Evolutionary conservation across 2,329 filamentous ascomycete species (phyloP), one percentile per base, ranked within the genome.

Genomic region (Pseudophaeomoniella oleicola): DNA sequence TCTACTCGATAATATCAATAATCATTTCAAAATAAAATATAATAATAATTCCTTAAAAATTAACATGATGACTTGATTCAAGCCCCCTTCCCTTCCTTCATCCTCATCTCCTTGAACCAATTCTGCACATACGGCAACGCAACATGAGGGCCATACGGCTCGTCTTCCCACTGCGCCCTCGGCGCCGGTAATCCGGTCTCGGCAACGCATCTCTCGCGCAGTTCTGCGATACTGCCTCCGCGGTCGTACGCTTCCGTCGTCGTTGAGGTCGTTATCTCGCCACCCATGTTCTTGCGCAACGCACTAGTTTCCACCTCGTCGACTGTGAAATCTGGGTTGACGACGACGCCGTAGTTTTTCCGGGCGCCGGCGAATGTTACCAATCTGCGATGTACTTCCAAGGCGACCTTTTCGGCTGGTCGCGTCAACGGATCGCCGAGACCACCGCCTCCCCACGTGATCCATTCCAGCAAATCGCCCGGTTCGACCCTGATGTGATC

Each of bases 401-500:
- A 45, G 2, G 63, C 62, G 9, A 69, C 64, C 30, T 55, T 58
- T 15, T 56, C 49, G 0, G 59, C 51, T 0, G 64, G 59, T 1
- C 64, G 55, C 0, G 56, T 59, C 4, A 67, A 49, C 0, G 63
- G 58, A 45, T 67, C 63, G 19, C 64, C 65, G 11, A 67, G 55
- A 2, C 64, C 63, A 15, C 63, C 64, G 17, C 62, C 64, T 32
- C 64, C 63, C 64, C 63, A 67, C 3, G 65, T 68, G 19, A 65
- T 55, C 60, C 59, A 67, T 49, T 67, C 63, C 3, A 67, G 58
- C 1, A 66, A 53, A 40, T 69, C 64, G 11, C 58, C 63, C 1
- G 58, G 59, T 19, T 58, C 48, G 2, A 68, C 64, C 12, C 55
- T 54, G 16, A 69, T 46, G 42, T 66, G 57, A 43, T 69, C 64